These are phyloP conservation scores for Leccinellum albellum DNA, from an alignment of 768 basidiomycete genomes.

Conservation along the genomic window DNA sequence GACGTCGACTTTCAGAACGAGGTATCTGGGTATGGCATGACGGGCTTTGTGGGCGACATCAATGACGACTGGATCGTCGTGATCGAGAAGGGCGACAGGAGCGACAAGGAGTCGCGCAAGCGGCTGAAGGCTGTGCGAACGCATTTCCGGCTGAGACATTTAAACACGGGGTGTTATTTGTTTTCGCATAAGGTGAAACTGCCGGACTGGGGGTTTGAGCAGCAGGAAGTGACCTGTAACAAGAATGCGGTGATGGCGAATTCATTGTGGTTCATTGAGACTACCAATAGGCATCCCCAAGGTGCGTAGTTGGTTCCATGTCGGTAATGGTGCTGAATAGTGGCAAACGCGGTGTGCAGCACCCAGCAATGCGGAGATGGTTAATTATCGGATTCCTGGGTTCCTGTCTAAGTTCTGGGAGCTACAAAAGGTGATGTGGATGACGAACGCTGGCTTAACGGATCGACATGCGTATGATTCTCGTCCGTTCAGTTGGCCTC, in stretches of 20 bases:
- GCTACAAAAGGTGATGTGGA: slow-evolving; percentile 94
- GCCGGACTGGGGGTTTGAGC: slow-evolving; percentile 96
- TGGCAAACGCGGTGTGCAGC: slow-evolving; percentile 42
- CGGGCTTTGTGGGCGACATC: slow-evolving; percentile 79
- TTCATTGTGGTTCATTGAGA: slow-evolving; percentile 94
- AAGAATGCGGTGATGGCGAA: slow-evolving; percentile 90
- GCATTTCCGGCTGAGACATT: slow-evolving; percentile 78
- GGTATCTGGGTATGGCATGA: slow-evolving; percentile 89
- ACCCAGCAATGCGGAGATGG: slow-evolving; percentile 62
- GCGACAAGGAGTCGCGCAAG: slow-evolving; percentile 63
- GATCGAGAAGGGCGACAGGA: slow-evolving; percentile 64
- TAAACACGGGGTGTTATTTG: slow-evolving; percentile 88
- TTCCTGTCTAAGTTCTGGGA: slow-evolving; percentile 92
- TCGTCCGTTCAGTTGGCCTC: slow-evolving; percentile 90
- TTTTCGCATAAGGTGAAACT: slow-evolving; percentile 98
- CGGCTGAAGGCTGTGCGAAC: slow-evolving; percentile 78
- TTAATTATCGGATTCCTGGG: slow-evolving; percentile 88
- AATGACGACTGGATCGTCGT: slow-evolving; percentile 95
- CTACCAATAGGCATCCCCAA: slow-evolving; percentile 60
- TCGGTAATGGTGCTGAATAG: neutral
- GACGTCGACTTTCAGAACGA: slow-evolving; percentile 99
- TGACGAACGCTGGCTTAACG: slow-evolving; percentile 91
- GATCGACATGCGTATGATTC: slow-evolving; percentile 95
- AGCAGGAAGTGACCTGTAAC: slow-evolving; percentile 99
- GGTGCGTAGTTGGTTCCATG: slow-evolving; percentile 43